phyloP scores from a whole-genome alignment of 2,329 filamentous ascomycete species.

The Alternaria sp. region DNA sequence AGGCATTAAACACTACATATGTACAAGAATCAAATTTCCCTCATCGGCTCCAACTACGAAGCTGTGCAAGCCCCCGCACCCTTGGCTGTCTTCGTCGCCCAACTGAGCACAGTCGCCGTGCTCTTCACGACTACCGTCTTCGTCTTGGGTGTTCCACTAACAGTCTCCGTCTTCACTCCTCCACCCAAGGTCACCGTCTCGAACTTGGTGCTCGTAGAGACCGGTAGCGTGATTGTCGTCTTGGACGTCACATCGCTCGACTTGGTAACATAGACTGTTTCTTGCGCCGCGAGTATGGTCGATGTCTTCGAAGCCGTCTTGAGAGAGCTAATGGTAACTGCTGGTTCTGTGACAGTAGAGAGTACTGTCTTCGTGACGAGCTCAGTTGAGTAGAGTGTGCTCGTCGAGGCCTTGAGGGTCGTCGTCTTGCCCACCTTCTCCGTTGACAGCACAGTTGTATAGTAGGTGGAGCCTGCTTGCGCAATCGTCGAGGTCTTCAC shows the following conservation, averaged over 20 bases:
- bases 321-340: constrained; percentile 31
- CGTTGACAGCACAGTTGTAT: constrained; percentile 27
- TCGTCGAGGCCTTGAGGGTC: constrained; percentile 29
- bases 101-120: constrained; percentile 18
- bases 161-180: constrained; percentile 19
- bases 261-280: constrained; percentile 21
- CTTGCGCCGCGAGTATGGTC: constrained; percentile 17
- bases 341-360: constrained; percentile 26
- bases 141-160: constrained; percentile 20
- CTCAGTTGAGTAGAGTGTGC: constrained; percentile 20
- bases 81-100: constrained; percentile 26
- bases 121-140: constrained; percentile 24
- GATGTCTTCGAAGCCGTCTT: constrained; percentile 22
- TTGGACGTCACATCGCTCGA: constrained; percentile 22
- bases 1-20: constrained; percentile 6
- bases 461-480: constrained; percentile 32
- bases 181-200: constrained; percentile 23
- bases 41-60: neutral
- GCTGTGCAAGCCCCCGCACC: constrained; percentile 21
- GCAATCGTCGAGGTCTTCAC: constrained; percentile 33
- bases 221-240: constrained; percentile 32
- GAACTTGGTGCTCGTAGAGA: constrained; percentile 20
- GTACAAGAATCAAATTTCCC: neutral
- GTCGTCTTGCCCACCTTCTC: constrained; percentile 27
- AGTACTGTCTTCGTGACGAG: constrained; percentile 19